Percentiles rank a stretch among this genome's conserved stretches.
Conservation (phyloP, 2,329 filamentous ascomycete genomes). For the Domatiomyces catenatus region DNA sequence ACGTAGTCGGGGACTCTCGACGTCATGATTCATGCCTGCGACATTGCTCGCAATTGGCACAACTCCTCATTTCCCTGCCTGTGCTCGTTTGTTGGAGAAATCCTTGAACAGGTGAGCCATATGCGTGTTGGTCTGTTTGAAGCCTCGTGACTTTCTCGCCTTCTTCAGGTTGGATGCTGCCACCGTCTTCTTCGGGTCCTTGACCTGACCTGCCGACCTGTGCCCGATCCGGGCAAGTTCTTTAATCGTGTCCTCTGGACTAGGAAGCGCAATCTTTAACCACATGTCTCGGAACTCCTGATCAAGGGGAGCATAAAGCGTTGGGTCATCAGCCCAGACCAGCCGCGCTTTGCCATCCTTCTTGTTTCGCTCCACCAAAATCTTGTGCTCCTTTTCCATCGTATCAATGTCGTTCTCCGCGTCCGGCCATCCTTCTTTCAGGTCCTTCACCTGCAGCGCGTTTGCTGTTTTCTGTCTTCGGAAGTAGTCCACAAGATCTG, state of each 20-base stretch:
- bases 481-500: slow-evolving; percentile 64
- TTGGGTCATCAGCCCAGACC: slow-evolving; percentile 79
- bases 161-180: slow-evolving; percentile 46
- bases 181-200: slow-evolving; percentile 65
- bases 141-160: slow-evolving; percentile 58
- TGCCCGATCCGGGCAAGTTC: slow-evolving; percentile 45
- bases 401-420: slow-evolving; percentile 59
- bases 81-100: background rate
- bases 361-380: slow-evolving; percentile 77
- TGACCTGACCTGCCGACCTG: slow-evolving; percentile 47
- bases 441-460: slow-evolving; percentile 69
- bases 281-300: slow-evolving; percentile 71
- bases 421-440: slow-evolving; percentile 93
- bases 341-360: slow-evolving; percentile 77
- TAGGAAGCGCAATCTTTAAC: slow-evolving; percentile 63
- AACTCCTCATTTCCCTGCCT: background rate
- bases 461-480: slow-evolving; percentile 68
- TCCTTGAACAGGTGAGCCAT: slow-evolving; percentile 40
- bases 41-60: background rate
- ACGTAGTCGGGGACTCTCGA: background rate
- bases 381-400: slow-evolving; percentile 61
- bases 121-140: slow-evolving; percentile 75
- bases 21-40: background rate
- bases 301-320: slow-evolving; percentile 60
- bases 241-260: slow-evolving; percentile 53